phyloP scores from a whole-genome alignment of 2,329 filamentous ascomycete genomes.

The Zymoseptoria tritici region DNA sequence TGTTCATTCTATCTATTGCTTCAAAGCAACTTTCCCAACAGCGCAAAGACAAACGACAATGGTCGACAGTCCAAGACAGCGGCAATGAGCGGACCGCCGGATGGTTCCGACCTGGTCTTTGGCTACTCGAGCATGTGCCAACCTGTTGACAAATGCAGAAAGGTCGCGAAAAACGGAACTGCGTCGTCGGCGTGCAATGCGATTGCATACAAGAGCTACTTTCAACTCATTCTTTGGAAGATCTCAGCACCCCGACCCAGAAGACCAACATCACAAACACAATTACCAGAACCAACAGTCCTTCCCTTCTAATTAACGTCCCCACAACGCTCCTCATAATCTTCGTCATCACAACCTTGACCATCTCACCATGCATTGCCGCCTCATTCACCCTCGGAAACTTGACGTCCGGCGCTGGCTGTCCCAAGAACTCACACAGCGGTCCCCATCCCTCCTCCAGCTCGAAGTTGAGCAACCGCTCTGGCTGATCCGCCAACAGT shows the following conservation, averaged over 20 bases:
- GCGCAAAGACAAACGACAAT: neutral
- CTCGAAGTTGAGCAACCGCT: neutral
- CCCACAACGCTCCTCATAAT: constrained; percentile 1
- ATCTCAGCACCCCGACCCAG: no score
- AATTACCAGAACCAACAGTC: no score
- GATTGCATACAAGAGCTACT: no score
- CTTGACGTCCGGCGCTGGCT: constrained; percentile 3
- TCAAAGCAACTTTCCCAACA: neutral
- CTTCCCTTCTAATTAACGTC: neutral
- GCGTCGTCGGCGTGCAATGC: no score
- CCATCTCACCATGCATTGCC: constrained; percentile 10
- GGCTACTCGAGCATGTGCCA: no score
- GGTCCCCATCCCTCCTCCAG: constrained; percentile 7
- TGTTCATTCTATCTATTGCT: neutral
- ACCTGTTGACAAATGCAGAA: no score
- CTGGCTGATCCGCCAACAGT: constrained; percentile 1
- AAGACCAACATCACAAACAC: no score
- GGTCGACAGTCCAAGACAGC: neutral
- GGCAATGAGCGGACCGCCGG: no score
- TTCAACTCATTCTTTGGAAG: no score
- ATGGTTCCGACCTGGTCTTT: no score
- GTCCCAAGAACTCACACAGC: constrained; percentile 10
- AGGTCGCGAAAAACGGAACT: no score
- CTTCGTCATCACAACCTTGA: constrained; percentile 1
- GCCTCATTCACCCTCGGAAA: constrained; percentile 9